Evolutionary conservation across 192 early-diverging fungal genomes (phyloP).

Genomic region (Thamnidium elegans): DNA sequence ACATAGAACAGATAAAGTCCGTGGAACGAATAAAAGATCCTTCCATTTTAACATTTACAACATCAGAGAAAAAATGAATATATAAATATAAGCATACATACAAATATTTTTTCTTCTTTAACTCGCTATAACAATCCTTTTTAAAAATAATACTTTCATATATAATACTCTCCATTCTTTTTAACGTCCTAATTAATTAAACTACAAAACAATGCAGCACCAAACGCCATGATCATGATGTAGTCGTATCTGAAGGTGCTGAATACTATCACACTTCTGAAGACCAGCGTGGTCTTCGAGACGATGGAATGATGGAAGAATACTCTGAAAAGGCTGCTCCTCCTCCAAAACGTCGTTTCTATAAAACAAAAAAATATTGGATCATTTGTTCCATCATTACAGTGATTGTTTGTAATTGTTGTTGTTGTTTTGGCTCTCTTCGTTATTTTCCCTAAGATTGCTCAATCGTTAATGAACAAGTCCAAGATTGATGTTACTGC

Average conservation of each 20-base stretch:
- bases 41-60: too few relatives aligned
- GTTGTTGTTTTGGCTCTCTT: conserved; percentile 49
- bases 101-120: too few relatives aligned
- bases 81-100: too few relatives aligned
- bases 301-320: conserved; percentile 33
- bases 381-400: conserved; percentile 50
- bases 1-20: too few relatives aligned
- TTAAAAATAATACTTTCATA: too few relatives aligned
- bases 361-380: conserved; percentile 52
- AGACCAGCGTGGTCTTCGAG: background rate
- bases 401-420: conserved; percentile 41
- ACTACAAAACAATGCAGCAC: too few relatives aligned
- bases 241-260: background rate
- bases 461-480: conserved; percentile 48
- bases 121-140: too few relatives aligned
- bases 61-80: too few relatives aligned
- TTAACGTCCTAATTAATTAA: too few relatives aligned
- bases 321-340: conserved; percentile 41
- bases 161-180: too few relatives aligned
- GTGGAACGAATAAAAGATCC: too few relatives aligned
- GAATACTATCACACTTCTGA: conserved; percentile 6
- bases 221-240: conserved; percentile 7
- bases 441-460: conserved; percentile 53
- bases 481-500: conserved; percentile 35
- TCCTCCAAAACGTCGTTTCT: conserved; percentile 40